Evolutionary conservation across 441 rosid species (phyloP), one percentile per base, ranked within the genome.

Genomic region (Lagerstroemia fauriei): DNA sequence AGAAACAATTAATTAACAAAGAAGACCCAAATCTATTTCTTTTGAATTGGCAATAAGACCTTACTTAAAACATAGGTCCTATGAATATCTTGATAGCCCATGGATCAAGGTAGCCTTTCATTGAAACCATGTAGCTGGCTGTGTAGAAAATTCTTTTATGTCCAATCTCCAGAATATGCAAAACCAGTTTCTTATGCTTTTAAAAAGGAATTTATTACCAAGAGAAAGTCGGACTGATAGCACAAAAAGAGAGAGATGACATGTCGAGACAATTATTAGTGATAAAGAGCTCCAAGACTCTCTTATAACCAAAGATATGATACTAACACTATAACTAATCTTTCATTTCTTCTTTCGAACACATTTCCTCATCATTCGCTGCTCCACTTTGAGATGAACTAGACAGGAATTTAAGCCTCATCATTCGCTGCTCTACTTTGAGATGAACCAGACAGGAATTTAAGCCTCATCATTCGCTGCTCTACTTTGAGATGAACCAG

Each of bases 321-420:
- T 93, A 88, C 99, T 98, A 85, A 96, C 94, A 80, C 99, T 96
- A 83, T 91, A 96, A 85, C 95, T 93, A 93, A 75, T 94, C 97
- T 83, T 96, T 98, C 86, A 95, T 92, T 85, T 94, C 99, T 87
- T 95, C 95, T 87, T 92, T 92, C 41, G 98, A 91, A 80, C 97
- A 97, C 94, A 93, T 88, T 87, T 93, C 98, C 25, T 93, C 99
- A 56, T 93, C 95, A 85, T 90, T 92, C 63, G 87, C 80, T 34
- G 87, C 79, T 73, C 87, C 86, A 44, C 85, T 80, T 85, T 95
- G 95, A 25, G 93, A 88, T 0, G 95, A 80, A 70, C 91, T 94
- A 78, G 96, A 92, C 79, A 93, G 88, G 51, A 96, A 97, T 87
- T 92, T 94, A 51, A 87, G 97, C 89, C 98, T 88, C 98, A 96